Percentiles rank a stretch among this genome's conserved stretches.
phyloP scores from a whole-genome alignment of 164 flowering plant species.

The Macadamia integrifolia region DNA sequence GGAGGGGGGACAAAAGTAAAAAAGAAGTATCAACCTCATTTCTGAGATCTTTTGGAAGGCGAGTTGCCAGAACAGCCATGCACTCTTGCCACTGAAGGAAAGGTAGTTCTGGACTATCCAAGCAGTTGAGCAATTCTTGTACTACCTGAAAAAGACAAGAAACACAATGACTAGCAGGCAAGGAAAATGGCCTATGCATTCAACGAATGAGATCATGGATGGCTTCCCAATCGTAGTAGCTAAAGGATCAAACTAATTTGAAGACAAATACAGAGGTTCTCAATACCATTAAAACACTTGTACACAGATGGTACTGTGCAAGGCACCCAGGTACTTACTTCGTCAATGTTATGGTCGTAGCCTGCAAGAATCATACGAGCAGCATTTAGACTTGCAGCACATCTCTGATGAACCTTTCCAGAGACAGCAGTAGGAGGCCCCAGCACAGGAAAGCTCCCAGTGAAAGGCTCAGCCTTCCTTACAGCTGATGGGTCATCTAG shows the following conservation, averaged over 20 bases:
- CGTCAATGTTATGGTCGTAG: constrained; percentile 90
- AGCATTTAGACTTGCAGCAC: constrained; percentile 90
- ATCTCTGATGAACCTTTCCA: constrained; percentile 96
- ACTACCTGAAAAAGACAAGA: constrained; percentile 58
- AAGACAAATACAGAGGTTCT: no score
- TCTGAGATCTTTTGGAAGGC: constrained; percentile 88
- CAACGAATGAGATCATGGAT: background rate
- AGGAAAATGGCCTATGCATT: background rate
- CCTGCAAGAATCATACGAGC: constrained; percentile 98
- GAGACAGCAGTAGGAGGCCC: constrained; percentile 95
- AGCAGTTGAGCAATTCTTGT: constrained; percentile 82
- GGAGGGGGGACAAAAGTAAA: background rate
- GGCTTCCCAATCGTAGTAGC: background rate
- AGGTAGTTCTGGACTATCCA: constrained; percentile 98
- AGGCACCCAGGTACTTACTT: constrained; percentile 38
- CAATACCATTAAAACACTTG: background rate
- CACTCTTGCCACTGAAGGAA: constrained; percentile 99
- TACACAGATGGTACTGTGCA: background rate
- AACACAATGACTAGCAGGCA: background rate
- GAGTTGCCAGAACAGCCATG: constrained; percentile 83
- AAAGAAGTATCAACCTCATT: constrained; percentile 43
- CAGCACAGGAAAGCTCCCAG: constrained; percentile 82
- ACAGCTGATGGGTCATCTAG: constrained; percentile 99
- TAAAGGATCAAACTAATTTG: background rate
- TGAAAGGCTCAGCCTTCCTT: constrained; percentile 94